These are phyloP conservation scores for Uronychia binucleata DNA, from an alignment of 73 alveolate species.

Conservation along the genomic window DNA sequence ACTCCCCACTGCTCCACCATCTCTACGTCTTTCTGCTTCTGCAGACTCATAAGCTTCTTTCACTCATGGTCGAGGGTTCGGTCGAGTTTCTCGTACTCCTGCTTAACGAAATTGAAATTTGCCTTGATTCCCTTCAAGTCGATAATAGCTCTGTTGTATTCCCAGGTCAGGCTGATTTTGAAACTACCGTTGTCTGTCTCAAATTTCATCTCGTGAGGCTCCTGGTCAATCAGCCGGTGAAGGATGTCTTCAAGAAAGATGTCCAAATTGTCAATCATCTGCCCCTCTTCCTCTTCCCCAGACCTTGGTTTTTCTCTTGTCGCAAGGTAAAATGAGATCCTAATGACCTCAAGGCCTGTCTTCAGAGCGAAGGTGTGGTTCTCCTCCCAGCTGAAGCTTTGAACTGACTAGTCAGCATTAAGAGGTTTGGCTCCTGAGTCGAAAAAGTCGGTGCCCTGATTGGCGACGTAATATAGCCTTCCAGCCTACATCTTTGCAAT, in stretches of 20 bases:
- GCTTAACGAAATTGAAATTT: background rate
- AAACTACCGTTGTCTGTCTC: background rate
- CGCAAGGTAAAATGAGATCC: background rate
- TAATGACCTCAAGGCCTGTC: background rate
- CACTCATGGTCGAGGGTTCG: background rate
- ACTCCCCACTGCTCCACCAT: background rate
- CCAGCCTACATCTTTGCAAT: background rate
- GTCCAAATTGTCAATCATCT: background rate
- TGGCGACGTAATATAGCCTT: background rate
- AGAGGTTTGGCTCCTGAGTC: background rate
- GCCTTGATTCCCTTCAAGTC: background rate
- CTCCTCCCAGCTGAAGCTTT: background rate
- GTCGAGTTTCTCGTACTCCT: background rate
- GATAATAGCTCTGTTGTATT: background rate
- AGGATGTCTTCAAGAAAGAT: background rate
- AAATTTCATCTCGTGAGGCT: background rate
- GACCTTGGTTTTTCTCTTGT: too few species aligned
- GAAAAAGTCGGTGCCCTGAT: background rate
- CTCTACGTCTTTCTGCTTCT: background rate
- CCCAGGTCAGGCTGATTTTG: background rate
- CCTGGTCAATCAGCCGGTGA: background rate
- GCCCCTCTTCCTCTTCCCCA: too few species aligned
- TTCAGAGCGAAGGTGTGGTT: background rate
- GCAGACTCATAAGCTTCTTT: background rate
- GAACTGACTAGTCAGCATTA: too few species aligned